Evolutionary conservation across 768 basidiomycete species (phyloP), one percentile per base, ranked within the genome.

Genomic region (Jaapia argillacea): DNA sequence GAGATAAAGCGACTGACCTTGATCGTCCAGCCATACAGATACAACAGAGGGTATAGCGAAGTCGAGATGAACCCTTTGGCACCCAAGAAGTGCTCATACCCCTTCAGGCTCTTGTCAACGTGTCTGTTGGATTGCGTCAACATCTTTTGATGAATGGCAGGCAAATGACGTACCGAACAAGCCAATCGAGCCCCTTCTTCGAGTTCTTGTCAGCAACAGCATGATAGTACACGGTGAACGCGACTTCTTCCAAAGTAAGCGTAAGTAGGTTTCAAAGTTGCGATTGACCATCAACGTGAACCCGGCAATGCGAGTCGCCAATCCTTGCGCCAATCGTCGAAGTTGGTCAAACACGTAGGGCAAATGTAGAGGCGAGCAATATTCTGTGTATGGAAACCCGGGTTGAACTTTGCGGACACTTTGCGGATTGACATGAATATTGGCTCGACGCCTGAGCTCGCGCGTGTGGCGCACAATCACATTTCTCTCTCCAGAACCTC

Each of bases 191-290:
- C 2, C 77, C 76, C 46, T 65, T 67, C 10, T 33, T 10, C 10
- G 10, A 10, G 16, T 60, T 56, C 33, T 41, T 26, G 12, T 24
- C 23, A 5, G 45, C 31, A 39, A 73, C 65, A 5, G 77, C 71
- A 23, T 82, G 82, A 54, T 85, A 85, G 54, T 72, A 84, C 1
- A 68, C 71, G 23, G 74, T 80, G 51, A 80, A 85, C 0, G 71
- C 70, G 24, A 81, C 69, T 56, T 85, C 78, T 28, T 79, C 71
- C 5, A 85, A 64, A 24, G 61, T 51, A 24, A 85, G 58, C 0
- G 75, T 78, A 18, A 67, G 64, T 62, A n/a, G n/a, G n/a, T n/a
- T n/a, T n/a, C 58, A 47, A 42, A 43, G 22, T 43, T 59, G 51
- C 38, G 28, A 10, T 10, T 33, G 28, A 10, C 28, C 10, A 16